Evolutionary conservation across 257 asterid species (phyloP).

Genomic region (Fraxinus pennsylvanica): DNA sequence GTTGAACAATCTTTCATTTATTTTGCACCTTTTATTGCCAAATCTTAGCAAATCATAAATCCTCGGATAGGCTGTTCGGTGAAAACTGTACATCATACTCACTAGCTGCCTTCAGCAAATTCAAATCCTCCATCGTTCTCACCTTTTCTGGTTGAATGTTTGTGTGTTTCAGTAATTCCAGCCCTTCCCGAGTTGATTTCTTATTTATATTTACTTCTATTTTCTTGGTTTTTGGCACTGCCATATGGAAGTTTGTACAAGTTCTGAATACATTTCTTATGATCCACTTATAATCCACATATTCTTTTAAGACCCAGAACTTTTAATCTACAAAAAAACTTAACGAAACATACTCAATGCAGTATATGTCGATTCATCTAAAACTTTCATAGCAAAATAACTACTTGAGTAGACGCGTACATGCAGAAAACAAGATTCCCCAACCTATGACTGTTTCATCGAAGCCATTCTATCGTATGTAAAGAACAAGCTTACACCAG

Average conservation of each 20-base stretch:
- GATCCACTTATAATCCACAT: too few relatives aligned
- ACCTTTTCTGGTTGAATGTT: background rate
- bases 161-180: background rate
- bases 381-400: too few relatives aligned
- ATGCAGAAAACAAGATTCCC: background rate
- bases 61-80: background rate
- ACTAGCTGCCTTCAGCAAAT: background rate
- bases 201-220: background rate
- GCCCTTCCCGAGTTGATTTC: background rate
- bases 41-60: background rate
- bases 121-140: background rate
- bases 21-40: background rate
- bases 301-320: too few relatives aligned
- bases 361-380: background rate
- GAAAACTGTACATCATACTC: constrained; percentile 1
- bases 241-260: too few relatives aligned
- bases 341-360: background rate
- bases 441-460: background rate
- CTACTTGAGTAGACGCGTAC: background rate
- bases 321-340: too few relatives aligned
- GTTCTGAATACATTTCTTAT: too few relatives aligned
- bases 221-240: background rate
- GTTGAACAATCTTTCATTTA: background rate
- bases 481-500: background rate
- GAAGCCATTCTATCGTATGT: background rate